Evolutionary conservation across 192 early-diverging fungal species (phyloP).

Genomic region (Entomortierella chlamydospora): DNA sequence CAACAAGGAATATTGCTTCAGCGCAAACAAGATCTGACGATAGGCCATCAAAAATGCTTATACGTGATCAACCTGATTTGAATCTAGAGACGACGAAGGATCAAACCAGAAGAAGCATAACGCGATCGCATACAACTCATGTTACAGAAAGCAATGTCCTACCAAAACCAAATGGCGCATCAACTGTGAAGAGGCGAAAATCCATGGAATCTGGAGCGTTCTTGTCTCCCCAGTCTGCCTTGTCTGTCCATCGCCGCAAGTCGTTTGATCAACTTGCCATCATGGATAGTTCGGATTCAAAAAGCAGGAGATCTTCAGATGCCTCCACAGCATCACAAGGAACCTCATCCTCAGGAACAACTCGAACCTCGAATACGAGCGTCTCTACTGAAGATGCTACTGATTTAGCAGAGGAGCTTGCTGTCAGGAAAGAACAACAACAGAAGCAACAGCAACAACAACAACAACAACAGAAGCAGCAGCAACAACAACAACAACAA

Average conservation of each 20-base stretch:
- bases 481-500: too few relatives aligned
- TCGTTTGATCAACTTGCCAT: slow-evolving; percentile 33
- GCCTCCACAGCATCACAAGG: slow-evolving; percentile 38
- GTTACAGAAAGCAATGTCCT: background rate
- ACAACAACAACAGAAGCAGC: background rate
- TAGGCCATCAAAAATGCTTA: background rate
- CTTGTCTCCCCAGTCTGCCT: slow-evolving; percentile 17
- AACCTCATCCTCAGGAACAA: slow-evolving; percentile 29
- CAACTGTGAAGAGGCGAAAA: slow-evolving; percentile 25
- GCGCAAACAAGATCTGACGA: slow-evolving; percentile 11
- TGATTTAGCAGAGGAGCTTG: background rate
- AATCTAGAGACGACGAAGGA: background rate
- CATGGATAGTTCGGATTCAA: background rate
- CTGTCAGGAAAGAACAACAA: background rate
- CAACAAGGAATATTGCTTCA: slow-evolving; percentile 9
- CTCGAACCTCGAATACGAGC: slow-evolving; percentile 17
- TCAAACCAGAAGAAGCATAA: slow-evolving; percentile 11
- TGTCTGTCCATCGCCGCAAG: slow-evolving; percentile 30
- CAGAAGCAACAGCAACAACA: background rate
- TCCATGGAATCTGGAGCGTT: slow-evolving; percentile 45
- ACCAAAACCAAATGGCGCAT: background rate
- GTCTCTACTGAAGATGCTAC: slow-evolving; percentile 12
- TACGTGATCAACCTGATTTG: slow-evolving; percentile 4
- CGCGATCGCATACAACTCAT: slow-evolving; percentile 37
- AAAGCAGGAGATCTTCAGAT: slow-evolving; percentile 31